Base-by-base conservation (phyloP, 177 flowering plant species). In the Tripterygium wilfordii region DNA sequence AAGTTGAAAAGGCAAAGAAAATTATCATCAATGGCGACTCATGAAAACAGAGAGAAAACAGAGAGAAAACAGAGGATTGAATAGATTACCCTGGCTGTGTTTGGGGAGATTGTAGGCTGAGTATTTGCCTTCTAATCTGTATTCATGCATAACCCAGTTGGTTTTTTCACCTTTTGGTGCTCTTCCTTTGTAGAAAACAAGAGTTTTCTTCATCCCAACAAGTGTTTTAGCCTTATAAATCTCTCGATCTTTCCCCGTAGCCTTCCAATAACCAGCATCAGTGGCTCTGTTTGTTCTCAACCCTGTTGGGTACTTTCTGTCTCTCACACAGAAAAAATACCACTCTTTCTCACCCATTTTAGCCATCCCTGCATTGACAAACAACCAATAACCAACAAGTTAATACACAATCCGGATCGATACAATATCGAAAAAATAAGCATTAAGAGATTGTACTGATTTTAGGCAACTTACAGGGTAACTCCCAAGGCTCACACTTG, bases 401-500 rank as follows among this genome's bases (percentile, higher is more conserved):
- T 1, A 40, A 29, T 43, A 24, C n/a, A 30, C 20, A 27, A 41
- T 26, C 4, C 2, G n/a, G n/a, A n/a, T n/a, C n/a, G n/a, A n/a
- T n/a, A n/a, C n/a, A n/a, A n/a, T n/a, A n/a, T n/a, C n/a, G n/a
- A n/a, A n/a, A n/a, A n/a, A n/a, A n/a, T n/a, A n/a, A n/a, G n/a
- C n/a, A n/a, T n/a, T n/a, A n/a, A n/a, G n/a, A n/a, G n/a, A 10
- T 1, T 33, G 20, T 5, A 27, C 51, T 10, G 42, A 23, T 21
- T 18, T 49, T 8, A 19, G 16, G 6, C 24, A 43, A 68, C 84
- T 68, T 63, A 82, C 88, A 35, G 41, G 88, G 88, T 67, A 82
- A 71, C 42, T 81, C 88, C 88, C 88, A 81, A 4, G 88, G 84
- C 64, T 81, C 84, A 27, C 68, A 70, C 70, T 74, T 78, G 64